phyloP scores from a whole-genome alignment of 805 yeast genomes.

The Metschnikowia hibisci region DNA sequence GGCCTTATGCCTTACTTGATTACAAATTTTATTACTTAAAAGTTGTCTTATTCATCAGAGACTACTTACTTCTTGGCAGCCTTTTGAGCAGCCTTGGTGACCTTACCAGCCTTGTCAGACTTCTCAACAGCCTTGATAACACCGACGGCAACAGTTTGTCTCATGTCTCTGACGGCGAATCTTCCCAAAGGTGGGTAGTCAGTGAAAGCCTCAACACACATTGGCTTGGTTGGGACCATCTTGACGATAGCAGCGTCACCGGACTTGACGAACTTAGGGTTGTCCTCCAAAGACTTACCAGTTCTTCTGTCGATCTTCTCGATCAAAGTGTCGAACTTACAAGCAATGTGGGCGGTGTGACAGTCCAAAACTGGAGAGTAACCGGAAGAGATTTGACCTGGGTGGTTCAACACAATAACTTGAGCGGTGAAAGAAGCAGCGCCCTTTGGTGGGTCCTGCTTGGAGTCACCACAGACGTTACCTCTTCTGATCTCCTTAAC shows the following conservation, averaged over 20 bases:
- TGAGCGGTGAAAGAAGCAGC: slow-evolving; percentile 78
- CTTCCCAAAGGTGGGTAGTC: slow-evolving; percentile 46
- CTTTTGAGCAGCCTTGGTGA: slow-evolving; percentile 19
- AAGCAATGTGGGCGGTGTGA: slow-evolving; percentile 92
- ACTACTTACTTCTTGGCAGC: slow-evolving; percentile 20
- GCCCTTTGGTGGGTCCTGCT: slow-evolving; percentile 83
- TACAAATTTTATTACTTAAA: not conserved
- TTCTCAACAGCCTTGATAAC: slow-evolving; percentile 94
- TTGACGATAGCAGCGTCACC: slow-evolving; percentile 40
- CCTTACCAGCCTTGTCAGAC: slow-evolving; percentile 81
- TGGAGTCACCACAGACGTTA: slow-evolving; percentile 88
- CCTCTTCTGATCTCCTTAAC: slow-evolving; percentile 89
- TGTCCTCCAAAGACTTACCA: slow-evolving; percentile 33
- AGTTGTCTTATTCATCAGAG: not conserved
- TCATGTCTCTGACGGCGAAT: slow-evolving; percentile 92
- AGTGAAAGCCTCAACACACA: slow-evolving; percentile 43
- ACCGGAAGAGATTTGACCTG: slow-evolving; percentile 88
- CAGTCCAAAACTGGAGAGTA: slow-evolving; percentile 90
- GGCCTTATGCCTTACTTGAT: no score
- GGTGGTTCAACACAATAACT: slow-evolving; percentile 85
- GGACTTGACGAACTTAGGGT: slow-evolving; percentile 35
- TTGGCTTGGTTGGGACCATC: slow-evolving; percentile 43
- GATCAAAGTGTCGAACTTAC: slow-evolving; percentile 74
- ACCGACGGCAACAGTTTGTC: slow-evolving; percentile 99
- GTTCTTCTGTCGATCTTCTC: slow-evolving; percentile 84